Evolutionary conservation across 129 eudicot species (phyloP).

Genomic region (Escallonia herrerae): DNA sequence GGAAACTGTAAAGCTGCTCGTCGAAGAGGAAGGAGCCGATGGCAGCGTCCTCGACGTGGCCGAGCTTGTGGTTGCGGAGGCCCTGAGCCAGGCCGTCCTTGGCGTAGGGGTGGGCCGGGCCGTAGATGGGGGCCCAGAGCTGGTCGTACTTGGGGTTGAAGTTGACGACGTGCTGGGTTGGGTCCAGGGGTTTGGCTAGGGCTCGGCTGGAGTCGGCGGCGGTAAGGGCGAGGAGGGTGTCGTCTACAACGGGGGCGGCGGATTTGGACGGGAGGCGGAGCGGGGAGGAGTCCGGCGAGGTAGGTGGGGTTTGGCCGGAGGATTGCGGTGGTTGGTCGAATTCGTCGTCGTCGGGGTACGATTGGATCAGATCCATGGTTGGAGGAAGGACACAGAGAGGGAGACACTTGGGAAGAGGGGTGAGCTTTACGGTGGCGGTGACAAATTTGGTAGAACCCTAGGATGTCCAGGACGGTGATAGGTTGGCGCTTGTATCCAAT

Average conservation of each 20-base stretch:
- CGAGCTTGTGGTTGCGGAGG: constrained; percentile 89
- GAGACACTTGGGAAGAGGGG: constrained; percentile 25
- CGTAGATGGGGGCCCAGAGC: constrained; percentile 90
- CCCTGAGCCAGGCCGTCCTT: constrained; percentile 97
- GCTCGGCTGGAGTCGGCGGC: constrained; percentile 40
- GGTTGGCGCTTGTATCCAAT: too few species aligned
- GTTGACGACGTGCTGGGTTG: constrained; percentile 68
- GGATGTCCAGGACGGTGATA: too few species aligned
- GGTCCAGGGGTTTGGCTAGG: constrained; percentile 66
- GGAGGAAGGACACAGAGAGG: background rate
- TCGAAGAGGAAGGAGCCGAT: constrained; percentile 70
- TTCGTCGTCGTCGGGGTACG: constrained; percentile 35
- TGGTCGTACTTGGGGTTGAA: constrained; percentile 95
- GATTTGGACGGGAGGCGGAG: constrained; percentile 70
- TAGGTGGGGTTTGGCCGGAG: background rate
- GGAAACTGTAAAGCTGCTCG: constrained; percentile 83
- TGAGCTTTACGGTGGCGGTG: too few species aligned
- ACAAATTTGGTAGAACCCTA: too few species aligned
- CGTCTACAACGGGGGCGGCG: constrained; percentile 88
- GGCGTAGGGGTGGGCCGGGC: constrained; percentile 96
- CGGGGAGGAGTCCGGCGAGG: constrained; percentile 69
- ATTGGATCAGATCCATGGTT: constrained; percentile 34
- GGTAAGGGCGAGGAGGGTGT: constrained; percentile 80
- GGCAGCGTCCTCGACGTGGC: constrained; percentile 79
- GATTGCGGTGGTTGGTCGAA: background rate